Percentiles rank a stretch among this genome's conserved stretches.
Conservation (phyloP, 2,329 filamentous ascomycete species). For the Botrytis aclada region DNA sequence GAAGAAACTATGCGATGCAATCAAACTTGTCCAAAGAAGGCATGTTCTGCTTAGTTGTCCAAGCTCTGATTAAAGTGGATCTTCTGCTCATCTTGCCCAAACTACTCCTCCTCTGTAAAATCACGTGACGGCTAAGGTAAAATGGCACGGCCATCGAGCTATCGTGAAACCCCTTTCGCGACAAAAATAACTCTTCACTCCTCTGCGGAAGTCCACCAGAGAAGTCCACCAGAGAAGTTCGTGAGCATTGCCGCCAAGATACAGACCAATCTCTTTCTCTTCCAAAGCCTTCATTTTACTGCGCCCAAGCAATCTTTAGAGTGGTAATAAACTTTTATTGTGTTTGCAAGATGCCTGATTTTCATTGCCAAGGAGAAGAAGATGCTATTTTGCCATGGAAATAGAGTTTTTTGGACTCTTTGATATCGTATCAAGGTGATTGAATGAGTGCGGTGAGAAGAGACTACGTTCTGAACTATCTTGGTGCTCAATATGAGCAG, state of each 20-base stretch:
- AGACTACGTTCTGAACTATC: not conserved
- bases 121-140: not conserved
- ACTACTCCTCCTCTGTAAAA: not conserved
- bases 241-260: not conserved
- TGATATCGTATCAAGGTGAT: not conserved
- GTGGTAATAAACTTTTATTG: not conserved
- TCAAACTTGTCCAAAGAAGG: not conserved
- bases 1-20: not conserved
- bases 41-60: not conserved
- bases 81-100: not conserved
- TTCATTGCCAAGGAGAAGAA: not conserved
- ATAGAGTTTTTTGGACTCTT: not conserved
- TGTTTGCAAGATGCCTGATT: not conserved
- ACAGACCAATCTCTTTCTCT: not conserved
- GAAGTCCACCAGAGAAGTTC: not conserved
- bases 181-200: not conserved
- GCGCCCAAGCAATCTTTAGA: not conserved
- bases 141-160: not conserved
- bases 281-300: not conserved
- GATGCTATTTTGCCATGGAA: not conserved
- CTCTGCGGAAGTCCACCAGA: not conserved
- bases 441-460: not conserved
- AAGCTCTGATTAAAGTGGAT: not conserved
- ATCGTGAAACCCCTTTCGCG: not conserved
- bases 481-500: not conserved